phyloP scores from a whole-genome alignment of 2,329 filamentous ascomycete species.

The Penicillium decumbens region DNA sequence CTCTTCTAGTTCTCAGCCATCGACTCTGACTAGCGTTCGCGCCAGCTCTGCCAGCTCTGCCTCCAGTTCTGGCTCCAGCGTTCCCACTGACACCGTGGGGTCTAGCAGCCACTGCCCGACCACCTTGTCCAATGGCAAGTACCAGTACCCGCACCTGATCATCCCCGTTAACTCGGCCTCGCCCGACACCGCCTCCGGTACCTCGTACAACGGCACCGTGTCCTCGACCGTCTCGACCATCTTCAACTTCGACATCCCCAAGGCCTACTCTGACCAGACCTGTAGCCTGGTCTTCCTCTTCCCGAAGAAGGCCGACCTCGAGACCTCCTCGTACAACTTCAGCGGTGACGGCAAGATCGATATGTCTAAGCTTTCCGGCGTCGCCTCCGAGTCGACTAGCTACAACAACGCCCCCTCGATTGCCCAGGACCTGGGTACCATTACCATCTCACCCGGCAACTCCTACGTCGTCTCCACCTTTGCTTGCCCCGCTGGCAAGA shows the following conservation, averaged over 20 bases:
- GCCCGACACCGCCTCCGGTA: slow-evolving; percentile 52
- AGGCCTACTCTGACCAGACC: slow-evolving; percentile 52
- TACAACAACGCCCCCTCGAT: slow-evolving; percentile 51
- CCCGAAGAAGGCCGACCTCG: slow-evolving; percentile 52
- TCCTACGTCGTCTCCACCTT: slow-evolving; percentile 52
- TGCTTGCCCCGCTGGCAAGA: slow-evolving; percentile 51
- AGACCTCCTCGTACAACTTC: slow-evolving; percentile 56
- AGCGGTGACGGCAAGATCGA: slow-evolving; percentile 51
- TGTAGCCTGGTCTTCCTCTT: slow-evolving; percentile 64
- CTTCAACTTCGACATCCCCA: slow-evolving; percentile 66
- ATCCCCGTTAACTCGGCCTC: slow-evolving; percentile 54
- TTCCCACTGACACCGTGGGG: slow-evolving; percentile 7
- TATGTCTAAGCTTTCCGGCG: slow-evolving; percentile 47
- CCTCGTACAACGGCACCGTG: slow-evolving; percentile 54
- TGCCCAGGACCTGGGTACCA: slow-evolving; percentile 41
- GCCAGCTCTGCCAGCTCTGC: slow-evolving; percentile 4
- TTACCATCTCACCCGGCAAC: slow-evolving; percentile 50
- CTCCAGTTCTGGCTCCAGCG: slow-evolving; percentile 8
- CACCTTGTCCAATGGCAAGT: slow-evolving; percentile 44
- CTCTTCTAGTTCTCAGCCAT: slow-evolving; percentile 1
- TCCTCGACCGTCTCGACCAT: slow-evolving; percentile 53
- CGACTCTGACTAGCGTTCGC: slow-evolving; percentile 7
- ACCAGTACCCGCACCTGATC: slow-evolving; percentile 60
- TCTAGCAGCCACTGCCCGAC: slow-evolving; percentile 41
- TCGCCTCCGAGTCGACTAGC: slow-evolving; percentile 49